A percentile compares a stretch with the other conserved stretches of the same genome.
Conservation (phyloP, 768 basidiomycete species). For the Calocybe cyanea region DNA sequence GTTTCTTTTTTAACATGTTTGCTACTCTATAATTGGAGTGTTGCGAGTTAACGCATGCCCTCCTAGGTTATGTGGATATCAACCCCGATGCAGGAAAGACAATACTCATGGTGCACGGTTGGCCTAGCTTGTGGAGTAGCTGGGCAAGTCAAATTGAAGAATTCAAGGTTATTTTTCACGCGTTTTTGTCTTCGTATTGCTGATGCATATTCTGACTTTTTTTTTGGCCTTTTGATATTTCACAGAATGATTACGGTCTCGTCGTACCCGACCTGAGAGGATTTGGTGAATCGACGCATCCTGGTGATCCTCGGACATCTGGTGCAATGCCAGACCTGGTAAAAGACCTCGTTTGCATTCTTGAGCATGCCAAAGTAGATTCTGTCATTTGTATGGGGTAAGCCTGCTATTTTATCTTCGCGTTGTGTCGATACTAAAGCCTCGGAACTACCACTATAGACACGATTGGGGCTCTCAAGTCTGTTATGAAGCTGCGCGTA, state of each 20-base stretch:
- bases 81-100: constrained; percentile 50
- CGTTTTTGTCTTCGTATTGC: not conserved
- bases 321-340: constrained; percentile 59
- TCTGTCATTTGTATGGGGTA: constrained; percentile 65
- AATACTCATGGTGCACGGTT: constrained; percentile 71
- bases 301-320: constrained; percentile 56
- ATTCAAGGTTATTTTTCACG: constrained; percentile 49
- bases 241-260: constrained; percentile 58
- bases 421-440: no score
- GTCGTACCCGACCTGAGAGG: constrained; percentile 65
- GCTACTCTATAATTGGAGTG: not conserved
- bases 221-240: not conserved
- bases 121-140: constrained; percentile 74
- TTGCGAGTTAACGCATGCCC: not conserved
- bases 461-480: constrained; percentile 75
- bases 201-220: not conserved
- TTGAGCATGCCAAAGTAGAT: constrained; percentile 44
- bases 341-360: constrained; percentile 59
- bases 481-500: constrained; percentile 67
- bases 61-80: constrained; percentile 59
- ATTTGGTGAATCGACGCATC: constrained; percentile 65
- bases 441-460: constrained; percentile 25
- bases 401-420: constrained; percentile 10
- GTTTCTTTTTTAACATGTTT: constrained; percentile 13
- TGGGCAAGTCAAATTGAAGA: constrained; percentile 71